Conservation (phyloP, 352 stramenopile species). For the Pythium volutum region DNA sequence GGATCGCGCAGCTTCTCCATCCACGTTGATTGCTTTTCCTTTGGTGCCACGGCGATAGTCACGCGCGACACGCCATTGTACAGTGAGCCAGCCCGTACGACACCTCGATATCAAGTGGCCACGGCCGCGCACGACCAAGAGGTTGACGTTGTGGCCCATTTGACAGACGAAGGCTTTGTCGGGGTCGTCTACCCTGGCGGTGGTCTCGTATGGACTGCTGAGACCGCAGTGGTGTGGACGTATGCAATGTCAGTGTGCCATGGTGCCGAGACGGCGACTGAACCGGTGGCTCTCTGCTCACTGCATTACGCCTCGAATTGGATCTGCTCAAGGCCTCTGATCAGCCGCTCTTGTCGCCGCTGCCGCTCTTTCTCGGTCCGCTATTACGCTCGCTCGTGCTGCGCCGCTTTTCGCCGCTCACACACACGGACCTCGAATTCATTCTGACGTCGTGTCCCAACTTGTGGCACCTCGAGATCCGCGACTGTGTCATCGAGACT, state of each 20-base stretch:
- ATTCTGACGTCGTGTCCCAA: constrained; percentile 4
- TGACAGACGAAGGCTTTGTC: not conserved
- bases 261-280: not conserved
- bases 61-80: not conserved
- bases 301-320: not conserved
- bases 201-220: constrained; percentile 1
- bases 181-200: constrained; percentile 4
- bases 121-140: not conserved
- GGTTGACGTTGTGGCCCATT: constrained; percentile 6
- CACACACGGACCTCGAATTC: not conserved
- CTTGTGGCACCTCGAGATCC: not conserved
- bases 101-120: not conserved
- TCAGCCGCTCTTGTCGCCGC: not conserved
- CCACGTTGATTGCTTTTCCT: constrained; percentile 4
- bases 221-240: not conserved
- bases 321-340: not conserved
- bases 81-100: not conserved
- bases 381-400: constrained; percentile 1
- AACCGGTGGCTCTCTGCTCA: not conserved
- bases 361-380: constrained; percentile 1
- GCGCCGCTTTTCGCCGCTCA: not conserved
- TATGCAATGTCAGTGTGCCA: not conserved
- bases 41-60: not conserved
- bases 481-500: constrained; percentile 1
- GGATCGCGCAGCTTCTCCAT: not conserved